These are phyloP conservation scores for Cytauxzoon felis DNA, from an alignment of 169 alveolate species.

Conservation along the genomic window DNA sequence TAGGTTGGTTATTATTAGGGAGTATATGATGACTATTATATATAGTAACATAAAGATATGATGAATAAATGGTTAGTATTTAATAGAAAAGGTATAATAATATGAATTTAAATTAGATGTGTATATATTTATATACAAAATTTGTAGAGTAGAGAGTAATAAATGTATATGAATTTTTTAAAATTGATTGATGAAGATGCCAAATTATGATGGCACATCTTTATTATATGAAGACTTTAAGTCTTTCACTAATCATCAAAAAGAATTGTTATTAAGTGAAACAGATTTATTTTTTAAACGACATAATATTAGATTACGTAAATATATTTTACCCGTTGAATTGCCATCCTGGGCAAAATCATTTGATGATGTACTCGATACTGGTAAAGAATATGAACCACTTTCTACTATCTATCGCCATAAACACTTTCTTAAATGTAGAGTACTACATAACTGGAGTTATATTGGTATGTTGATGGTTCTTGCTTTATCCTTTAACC, in stretches of 20 bases:
- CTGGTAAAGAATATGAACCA: constrained; percentile 57
- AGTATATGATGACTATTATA: too few relatives aligned
- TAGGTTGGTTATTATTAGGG: too few relatives aligned
- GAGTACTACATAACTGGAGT: constrained; percentile 71
- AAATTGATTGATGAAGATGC: constrained; percentile 61
- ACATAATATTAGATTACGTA: constrained; percentile 48
- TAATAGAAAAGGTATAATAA: too few relatives aligned
- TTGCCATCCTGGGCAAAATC: constrained; percentile 59
- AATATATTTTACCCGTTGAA: constrained; percentile 47
- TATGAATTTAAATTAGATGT: too few relatives aligned
- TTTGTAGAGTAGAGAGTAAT: too few relatives aligned
- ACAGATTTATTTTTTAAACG: constrained; percentile 42
- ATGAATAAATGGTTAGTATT: too few relatives aligned
- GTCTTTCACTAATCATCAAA: constrained; percentile 46
- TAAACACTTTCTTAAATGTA: constrained; percentile 65
- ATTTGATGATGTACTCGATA: constrained; percentile 51
- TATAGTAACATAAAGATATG: too few relatives aligned
- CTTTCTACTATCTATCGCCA: constrained; percentile 68
- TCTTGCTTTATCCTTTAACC: background rate
- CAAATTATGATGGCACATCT: constrained; percentile 34
- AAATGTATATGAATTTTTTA: too few relatives aligned
- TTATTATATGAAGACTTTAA: constrained; percentile 49
- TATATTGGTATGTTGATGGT: constrained; percentile 49
- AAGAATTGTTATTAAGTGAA: constrained; percentile 37
- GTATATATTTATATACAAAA: too few relatives aligned